Evolutionary conservation across 2,329 filamentous ascomycete species (phyloP), one percentile per base, ranked within the genome.

Genomic region (Ampelomyces quisqualis): DNA sequence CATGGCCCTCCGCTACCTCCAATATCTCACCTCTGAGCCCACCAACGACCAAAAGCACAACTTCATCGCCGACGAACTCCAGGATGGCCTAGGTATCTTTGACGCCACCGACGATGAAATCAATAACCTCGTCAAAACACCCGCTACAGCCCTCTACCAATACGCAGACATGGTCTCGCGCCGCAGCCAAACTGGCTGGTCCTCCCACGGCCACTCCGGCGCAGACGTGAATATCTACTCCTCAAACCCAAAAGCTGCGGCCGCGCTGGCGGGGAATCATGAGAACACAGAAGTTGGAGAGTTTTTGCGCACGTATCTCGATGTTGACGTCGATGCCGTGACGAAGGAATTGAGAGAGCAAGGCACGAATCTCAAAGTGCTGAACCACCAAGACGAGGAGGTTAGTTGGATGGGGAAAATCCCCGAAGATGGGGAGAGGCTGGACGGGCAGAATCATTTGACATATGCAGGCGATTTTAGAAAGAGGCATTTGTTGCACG

Each of bases 221-320:
- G 90, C 93, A 6, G 93, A 98, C 64, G 93, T 98, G 34, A 98
- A 98, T 68, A 88, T 98, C 53, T 98, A 97, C 71, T 85, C 87
- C 37, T 90, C 86, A 0, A 83, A 87, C 3, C 76, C 80, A 0
- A 76, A 79, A 24, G 71, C 74, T 20, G 80, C 84, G 1, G 77
- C 79, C 29, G 74, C 77, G 10, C 75, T 95, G 5, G 73, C 80
- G 3, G 91, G 91, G 6, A 97, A 97, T 66, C 84, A 94, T 39
- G 93, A 98, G 74, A 98, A 98, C 65, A 97, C 85, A 0, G 90
- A 97, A 18, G 78, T 98, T 1, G 93, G 93, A 22, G 74, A 79
- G 30, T 98, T 96, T 67, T 70, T 98, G 43, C 75, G 81, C 6
- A 73, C 82, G 7, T 98, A 93, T 60, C 78, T 98, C 0, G 79